Base-by-base conservation (phyloP, 768 basidiomycete species). In the Rhodotorula kratochvilovae region DNA sequence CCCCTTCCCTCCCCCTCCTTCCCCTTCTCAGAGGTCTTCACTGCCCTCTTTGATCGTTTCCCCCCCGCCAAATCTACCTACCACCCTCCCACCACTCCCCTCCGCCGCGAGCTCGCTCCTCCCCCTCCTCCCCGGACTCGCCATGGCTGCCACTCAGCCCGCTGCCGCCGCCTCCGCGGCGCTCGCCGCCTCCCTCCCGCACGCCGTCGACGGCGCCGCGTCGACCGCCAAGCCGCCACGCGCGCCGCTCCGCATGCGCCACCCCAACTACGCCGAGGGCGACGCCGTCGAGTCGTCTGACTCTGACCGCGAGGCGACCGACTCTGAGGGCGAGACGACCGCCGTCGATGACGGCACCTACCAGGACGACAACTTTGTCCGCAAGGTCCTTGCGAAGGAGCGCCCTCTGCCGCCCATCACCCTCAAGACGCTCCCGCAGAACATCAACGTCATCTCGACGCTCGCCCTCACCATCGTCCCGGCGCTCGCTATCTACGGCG, bases 401-500 rank as follows among this genome's bases (percentile, higher is more conserved):
- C 81, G 80, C 73, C 81, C 81, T 43, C 79, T 83, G 6, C 82
- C 82, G 29, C 82, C 83, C 21, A 78, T 83, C 61, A 83, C 82
- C 10, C 78, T 72, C 75, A 68, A 51, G 46, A 83, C 78, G 71
- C 63, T 82, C 36, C 70, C 77, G 58, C 69, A 77, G 55, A 73
- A 79, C 64, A 74, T 79, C 68, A 68, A 79, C 63, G 80, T 81
- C 80, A 79, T 83, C 63, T 82, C 82, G 29, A 81, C 81, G 72
- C 74, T 83, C 60, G 82, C 80, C 42, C 70, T 83, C 74, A 87
- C 86, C 69, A 69, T 90, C 75, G 88, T 87, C 2, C 95, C 94
- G 25, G 16, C 86, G 36, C 78, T 95, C 66, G 87, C 92, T 71
- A 79, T 91, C 79, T 82, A 87, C 81, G 94, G 92, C 39, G 84